Evolutionary conservation across 192 early-diverging fungal genomes (phyloP).

Genomic region (Ambispora gerdemannii): DNA sequence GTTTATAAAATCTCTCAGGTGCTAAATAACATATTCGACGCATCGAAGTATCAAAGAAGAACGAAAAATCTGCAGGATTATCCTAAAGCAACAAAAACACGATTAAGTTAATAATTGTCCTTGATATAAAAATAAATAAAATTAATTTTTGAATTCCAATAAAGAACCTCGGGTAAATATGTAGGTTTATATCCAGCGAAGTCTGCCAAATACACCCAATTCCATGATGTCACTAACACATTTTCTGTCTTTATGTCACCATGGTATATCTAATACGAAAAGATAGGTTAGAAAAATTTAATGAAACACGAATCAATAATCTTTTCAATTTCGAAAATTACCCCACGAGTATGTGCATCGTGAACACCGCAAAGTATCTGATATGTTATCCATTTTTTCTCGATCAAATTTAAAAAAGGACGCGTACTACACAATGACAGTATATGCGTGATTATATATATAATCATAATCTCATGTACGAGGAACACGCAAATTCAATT

Average conservation of each 20-base stretch:
- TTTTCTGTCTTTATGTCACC: slow-evolving; percentile 98
- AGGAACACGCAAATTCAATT: too few species aligned
- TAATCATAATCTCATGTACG: too few species aligned
- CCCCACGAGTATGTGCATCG: slow-evolving; percentile 64
- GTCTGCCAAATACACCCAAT: slow-evolving; percentile 87
- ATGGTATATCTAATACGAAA: slow-evolving; percentile 65
- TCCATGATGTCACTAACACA: slow-evolving; percentile 92
- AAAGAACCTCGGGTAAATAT: slow-evolving; percentile 84
- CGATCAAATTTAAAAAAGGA: slow-evolving; percentile 80
- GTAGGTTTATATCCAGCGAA: slow-evolving; percentile 91
- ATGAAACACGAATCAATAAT: neutral
- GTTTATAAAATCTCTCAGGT: slow-evolving; percentile 89
- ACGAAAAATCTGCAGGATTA: slow-evolving; percentile 93
- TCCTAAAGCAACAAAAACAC: slow-evolving; percentile 51
- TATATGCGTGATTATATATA: too few species aligned
- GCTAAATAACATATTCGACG: slow-evolving; percentile 92
- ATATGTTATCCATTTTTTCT: slow-evolving; percentile 95
- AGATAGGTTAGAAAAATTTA: neutral
- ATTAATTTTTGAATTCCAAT: too few species aligned
- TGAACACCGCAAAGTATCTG: slow-evolving; percentile 80
- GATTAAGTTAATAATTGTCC: slow-evolving; percentile 19
- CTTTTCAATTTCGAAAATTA: neutral
- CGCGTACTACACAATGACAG: slow-evolving; percentile 89
- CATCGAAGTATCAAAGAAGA: slow-evolving; percentile 92
- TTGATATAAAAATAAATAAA: too few species aligned